Percentiles rank a stretch among this genome's conserved stretches.
Conservation (phyloP, 1,139 yeast species). For the Pichia sp. region DNA sequence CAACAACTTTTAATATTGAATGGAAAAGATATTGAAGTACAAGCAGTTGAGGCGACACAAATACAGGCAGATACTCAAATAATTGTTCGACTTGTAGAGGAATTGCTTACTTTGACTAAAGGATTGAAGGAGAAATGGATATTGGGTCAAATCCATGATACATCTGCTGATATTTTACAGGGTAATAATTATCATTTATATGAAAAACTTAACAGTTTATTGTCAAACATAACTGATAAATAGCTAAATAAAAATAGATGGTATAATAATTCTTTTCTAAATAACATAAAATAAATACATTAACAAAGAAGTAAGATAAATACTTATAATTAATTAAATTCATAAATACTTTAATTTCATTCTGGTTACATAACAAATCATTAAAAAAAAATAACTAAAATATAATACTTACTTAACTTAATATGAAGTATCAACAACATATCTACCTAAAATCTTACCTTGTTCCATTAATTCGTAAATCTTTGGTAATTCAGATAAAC, state of each 20-base stretch:
- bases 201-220: slow-evolving; percentile 18
- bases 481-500: slow-evolving; percentile 55
- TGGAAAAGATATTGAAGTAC: slow-evolving; percentile 45
- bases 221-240: slow-evolving; percentile 18
- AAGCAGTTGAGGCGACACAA: slow-evolving; percentile 50
- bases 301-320: too few species aligned
- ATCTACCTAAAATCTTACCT: slow-evolving; percentile 69
- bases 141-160: slow-evolving; percentile 36
- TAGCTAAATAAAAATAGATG: not conserved
- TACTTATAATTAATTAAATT: too few species aligned
- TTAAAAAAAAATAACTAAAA: too few species aligned
- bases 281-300: too few species aligned
- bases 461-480: slow-evolving; percentile 65
- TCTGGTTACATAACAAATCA: too few species aligned
- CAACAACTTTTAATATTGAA: slow-evolving; percentile 26
- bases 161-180: slow-evolving; percentile 7
- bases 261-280: too few species aligned
- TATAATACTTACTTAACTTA: slow-evolving; percentile 1
- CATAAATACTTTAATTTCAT: too few species aligned
- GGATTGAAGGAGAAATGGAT: slow-evolving; percentile 53
- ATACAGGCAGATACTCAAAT: slow-evolving; percentile 49
- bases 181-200: slow-evolving; percentile 15
- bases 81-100: slow-evolving; percentile 48
- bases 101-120: slow-evolving; percentile 43
- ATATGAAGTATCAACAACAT: slow-evolving; percentile 59